Base-by-base conservation (phyloP, 768 basidiomycete genomes). In the Daedaleopsis nitida region DNA sequence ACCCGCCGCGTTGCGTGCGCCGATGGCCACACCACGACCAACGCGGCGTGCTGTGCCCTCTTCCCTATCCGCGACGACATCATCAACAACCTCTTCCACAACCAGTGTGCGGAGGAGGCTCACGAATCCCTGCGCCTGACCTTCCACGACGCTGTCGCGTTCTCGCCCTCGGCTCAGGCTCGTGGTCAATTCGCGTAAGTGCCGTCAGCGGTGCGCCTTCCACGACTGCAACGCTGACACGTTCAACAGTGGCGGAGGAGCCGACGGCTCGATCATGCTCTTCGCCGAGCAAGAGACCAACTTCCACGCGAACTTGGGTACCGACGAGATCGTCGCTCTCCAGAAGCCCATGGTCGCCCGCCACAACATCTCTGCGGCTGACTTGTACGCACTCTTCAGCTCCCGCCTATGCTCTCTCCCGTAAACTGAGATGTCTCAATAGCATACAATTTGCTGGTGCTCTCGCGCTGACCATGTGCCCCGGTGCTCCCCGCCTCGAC, bases 241-340 rank as follows among this genome's bases (percentile, higher is more conserved):
- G 38, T 43, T 13, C 32, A 24, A 32, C 56, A 68, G 64, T 34
- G 72, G 74, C 44, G 69, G 68, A 21, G 74, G 74, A 2, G 74
- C 73, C 45, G 82, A 84, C 60, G 83, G 81, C 24, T 83, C 81
- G 5, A 77, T 83, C 62, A 73, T 81, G 57, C 69, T 72, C 5
- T 83, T 84, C 70, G 65, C 68, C 23, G 71, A 74, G 16, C 74
- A 75, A 38, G 83, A 83, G 65, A 69, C 75, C n/a, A 58, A 64
- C 4, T 83, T 78, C 70, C 67, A 70, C 11, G 79, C 80, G 9
- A 83, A 83, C 65, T 62, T 60, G 21, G 81, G 81, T 27, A 65
- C 68, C 64, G 76, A 79, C 58, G 78, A 76, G 48, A 77, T 80
- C 54, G 72, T 81, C 39, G 73, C 73, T 2, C 68, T 58, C 1